A percentile compares a stretch with the other conserved stretches of the same genome.
phyloP scores from a whole-genome alignment of 208 protist genomes.

The Lotmaria passim region DNA sequence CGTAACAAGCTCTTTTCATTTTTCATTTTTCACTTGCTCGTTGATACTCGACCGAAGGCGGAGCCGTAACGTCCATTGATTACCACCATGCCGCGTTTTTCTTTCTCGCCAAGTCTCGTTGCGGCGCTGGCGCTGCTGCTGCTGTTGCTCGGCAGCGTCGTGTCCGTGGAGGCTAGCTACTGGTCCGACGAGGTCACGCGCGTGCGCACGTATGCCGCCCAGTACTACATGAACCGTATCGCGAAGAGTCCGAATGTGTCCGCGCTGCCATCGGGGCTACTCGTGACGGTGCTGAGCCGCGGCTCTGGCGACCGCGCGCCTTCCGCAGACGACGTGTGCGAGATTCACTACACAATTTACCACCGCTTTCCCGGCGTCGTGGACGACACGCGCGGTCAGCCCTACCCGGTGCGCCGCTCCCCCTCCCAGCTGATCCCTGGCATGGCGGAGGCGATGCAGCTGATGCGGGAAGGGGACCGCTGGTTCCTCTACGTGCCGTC shows the following conservation, averaged over 20 bases:
- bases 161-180: constrained; percentile 35
- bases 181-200: constrained; percentile 53
- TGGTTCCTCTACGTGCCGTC: constrained; percentile 81
- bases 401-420: constrained; percentile 59
- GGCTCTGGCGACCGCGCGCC: constrained; percentile 63
- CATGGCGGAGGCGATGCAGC: constrained; percentile 77
- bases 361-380: constrained; percentile 58
- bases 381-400: constrained; percentile 56
- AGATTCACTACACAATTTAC: constrained; percentile 72
- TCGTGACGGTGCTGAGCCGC: constrained; percentile 54
- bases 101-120: constrained; percentile 1
- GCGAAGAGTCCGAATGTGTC: constrained; percentile 43
- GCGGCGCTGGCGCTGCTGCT: constrained; percentile 9
- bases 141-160: constrained; percentile 20
- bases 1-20: too few relatives aligned
- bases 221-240: constrained; percentile 57
- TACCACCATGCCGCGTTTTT: constrained; percentile 24
- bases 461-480: constrained; percentile 87
- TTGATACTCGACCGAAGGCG: too few relatives aligned
- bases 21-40: too few relatives aligned
- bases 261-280: constrained; percentile 75
- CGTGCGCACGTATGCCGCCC: constrained; percentile 45
- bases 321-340: constrained; percentile 54
- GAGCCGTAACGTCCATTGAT: too few relatives aligned
- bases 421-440: constrained; percentile 60